These are phyloP conservation scores for Fusarium sp. DNA, from an alignment of 2,329 filamentous ascomycete genomes.

Conservation along the genomic window DNA sequence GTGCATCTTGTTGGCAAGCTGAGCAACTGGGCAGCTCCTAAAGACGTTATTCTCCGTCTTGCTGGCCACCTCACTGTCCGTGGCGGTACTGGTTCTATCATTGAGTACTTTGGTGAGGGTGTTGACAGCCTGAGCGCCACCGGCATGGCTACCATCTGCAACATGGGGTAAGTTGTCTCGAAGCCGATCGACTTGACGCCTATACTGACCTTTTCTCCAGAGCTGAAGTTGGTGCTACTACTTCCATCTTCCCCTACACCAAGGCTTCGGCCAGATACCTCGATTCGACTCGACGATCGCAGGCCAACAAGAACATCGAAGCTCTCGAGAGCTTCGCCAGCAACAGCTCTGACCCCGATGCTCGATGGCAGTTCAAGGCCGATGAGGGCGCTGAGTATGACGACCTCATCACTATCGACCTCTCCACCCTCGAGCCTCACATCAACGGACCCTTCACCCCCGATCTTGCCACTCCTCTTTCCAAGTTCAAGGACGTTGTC, in stretches of 20 bases:
- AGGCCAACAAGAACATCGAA: constrained; percentile 78
- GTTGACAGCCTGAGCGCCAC: constrained; percentile 91
- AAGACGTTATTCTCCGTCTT: constrained; percentile 93
- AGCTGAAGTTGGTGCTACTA: constrained; percentile 93
- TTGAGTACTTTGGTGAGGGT: constrained; percentile 94
- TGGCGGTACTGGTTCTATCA: constrained; percentile 93
- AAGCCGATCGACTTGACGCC: neutral
- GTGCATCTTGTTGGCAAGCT: constrained; percentile 88
- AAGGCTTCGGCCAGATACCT: constrained; percentile 88
- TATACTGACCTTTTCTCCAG: constrained; percentile 23
- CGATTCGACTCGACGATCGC: constrained; percentile 77
- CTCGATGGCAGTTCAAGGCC: constrained; percentile 77
- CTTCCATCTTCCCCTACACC: constrained; percentile 94
- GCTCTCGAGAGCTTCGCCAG: constrained; percentile 70
- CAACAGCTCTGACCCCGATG: constrained; percentile 60
- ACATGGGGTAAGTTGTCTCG: constrained; percentile 72
- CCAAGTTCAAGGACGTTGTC: constrained; percentile 95
- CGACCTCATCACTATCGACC: constrained; percentile 95
- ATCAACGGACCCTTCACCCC: constrained; percentile 99
- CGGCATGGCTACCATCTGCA: constrained; percentile 92
- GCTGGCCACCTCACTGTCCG: constrained; percentile 92
- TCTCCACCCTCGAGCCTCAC: constrained; percentile 94
- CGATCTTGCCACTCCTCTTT: constrained; percentile 97
- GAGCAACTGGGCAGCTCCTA: constrained; percentile 92
- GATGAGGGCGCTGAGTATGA: constrained; percentile 93